These are phyloP conservation scores for Teratosphaeria destructans DNA, from an alignment of 2,329 filamentous ascomycete species.

Conservation along the genomic window DNA sequence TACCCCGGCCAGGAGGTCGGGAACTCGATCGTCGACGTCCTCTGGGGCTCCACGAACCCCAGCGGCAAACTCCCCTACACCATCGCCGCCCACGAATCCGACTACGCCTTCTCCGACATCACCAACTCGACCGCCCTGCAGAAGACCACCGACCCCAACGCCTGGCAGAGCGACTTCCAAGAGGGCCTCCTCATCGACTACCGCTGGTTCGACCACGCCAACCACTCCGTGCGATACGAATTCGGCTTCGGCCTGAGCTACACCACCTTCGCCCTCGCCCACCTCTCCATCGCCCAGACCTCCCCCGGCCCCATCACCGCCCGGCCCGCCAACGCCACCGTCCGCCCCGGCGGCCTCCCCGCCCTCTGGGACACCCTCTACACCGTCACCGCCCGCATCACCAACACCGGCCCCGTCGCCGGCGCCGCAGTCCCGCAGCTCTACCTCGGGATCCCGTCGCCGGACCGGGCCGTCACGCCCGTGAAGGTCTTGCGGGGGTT, in stretches of 20 bases:
- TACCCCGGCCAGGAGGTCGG: constrained; percentile 17
- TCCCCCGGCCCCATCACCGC: constrained; percentile 7
- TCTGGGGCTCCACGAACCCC: constrained; percentile 18
- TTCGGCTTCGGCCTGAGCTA: constrained; percentile 23
- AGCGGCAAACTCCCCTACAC: constrained; percentile 20
- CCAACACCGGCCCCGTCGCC: constrained; percentile 48
- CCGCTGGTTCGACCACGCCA: constrained; percentile 36
- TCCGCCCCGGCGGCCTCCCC: constrained; percentile 31
- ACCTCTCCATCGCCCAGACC: constrained; percentile 5
- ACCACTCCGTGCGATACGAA: constrained; percentile 21
- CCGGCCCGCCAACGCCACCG: constrained; percentile 7
- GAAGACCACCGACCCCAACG: constrained; percentile 5
- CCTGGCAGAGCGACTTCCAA: constrained; percentile 40
- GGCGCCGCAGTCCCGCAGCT: constrained; percentile 48
- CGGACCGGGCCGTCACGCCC: constrained; percentile 22
- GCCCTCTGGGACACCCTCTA: constrained; percentile 55
- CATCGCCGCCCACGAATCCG: constrained; percentile 13
- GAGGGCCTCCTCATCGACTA: constrained; percentile 47
- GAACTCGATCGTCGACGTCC: constrained; percentile 14
- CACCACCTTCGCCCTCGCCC: constrained; percentile 16
- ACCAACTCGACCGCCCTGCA: constrained; percentile 25
- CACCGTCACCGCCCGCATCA: constrained; percentile 45
- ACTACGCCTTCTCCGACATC: constrained; percentile 24
- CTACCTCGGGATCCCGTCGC: constrained; percentile 34
- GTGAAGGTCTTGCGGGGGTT: constrained; percentile 19